Base-by-base conservation (phyloP, 805 yeast species). In the Zygoascus biomembranicola region DNA sequence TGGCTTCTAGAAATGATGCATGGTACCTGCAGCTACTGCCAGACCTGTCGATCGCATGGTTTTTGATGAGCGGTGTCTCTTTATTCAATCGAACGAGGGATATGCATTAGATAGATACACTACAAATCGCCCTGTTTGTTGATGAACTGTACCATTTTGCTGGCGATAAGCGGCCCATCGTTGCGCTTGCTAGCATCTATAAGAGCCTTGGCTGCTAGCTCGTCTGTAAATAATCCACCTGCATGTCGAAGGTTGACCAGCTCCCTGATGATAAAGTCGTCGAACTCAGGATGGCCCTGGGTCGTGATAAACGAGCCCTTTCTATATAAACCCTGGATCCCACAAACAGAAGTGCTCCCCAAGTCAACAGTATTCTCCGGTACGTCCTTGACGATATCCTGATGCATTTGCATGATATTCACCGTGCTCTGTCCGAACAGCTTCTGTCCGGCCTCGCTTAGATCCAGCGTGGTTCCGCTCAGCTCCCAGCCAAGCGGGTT, bases 221-320 rank as follows among this genome's bases (percentile, higher is more conserved):
- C 52, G n/a, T 41, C 51, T 18, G 31, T 32, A 43, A 61, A 51
- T n/a, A 56, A 31, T 11, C 60, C 61, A 11, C 28, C 19, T 6
- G 37, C 51, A 16, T 44, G 54, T 9, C 66, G 53, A 3, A 39
- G 41, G 14, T 54, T 46, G 28, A 62, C 55, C 19, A 62, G 35
- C 35, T 51, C 51, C 43, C 44, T 37, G 31, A 59, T 57, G 6
- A 59, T 58, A 6, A 67, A 73, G 0, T 71, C 69, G 26, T 70
- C 63, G 62, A 87, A 90, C 65, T 90, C 97, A 0, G 97, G 97
- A 63, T 90, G 97, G 0, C 96, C 96, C 67, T 90, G 97, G 59
- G 89, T 78, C 0, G 94, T 79, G 20, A 90, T 67, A 8, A 85
- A 52, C 45, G 75, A 73, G 20, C 73, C 63, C 0, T 75, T 73